Evolutionary conservation across 345 rosid species (phyloP), one percentile per base, ranked within the genome.

Genomic region (Cardamine chenopodiifolia): DNA sequence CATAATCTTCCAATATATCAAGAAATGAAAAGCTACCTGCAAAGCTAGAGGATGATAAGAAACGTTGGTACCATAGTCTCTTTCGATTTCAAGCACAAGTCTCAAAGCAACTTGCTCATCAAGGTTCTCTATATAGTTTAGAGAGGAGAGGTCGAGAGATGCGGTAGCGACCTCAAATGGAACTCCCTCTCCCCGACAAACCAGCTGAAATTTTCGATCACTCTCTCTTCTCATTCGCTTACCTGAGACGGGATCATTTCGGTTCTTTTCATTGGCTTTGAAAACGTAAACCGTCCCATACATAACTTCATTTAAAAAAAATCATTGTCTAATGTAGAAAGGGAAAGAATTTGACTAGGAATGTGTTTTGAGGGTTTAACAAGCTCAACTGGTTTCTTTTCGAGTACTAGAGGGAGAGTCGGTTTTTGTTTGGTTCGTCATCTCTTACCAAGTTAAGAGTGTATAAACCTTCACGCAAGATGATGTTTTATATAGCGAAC

Each of bases 271-370:
- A 29, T 75, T 68, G 39, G 72, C 71, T 39, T 85, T 63, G 25
- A 78, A 85, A 18, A 68, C 85, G 20, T 80, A 83, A 40, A 86
- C 22, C 17, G 64, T 71, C 20, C 69, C 82, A 29, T 83, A 74
- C 28, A 76, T 49, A 28, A 76, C 7, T 60, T 78, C 83, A 15
- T 60, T 62, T 53, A 50, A 47, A 42, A 47, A 42, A 14, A 74
- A 55, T 80, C 71, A 25, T 80, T 86, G 67, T 86, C 85, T 31
- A 83, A 62, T 23, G 83, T 75, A 48, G 85, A 83, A 22, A 83
- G 64, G 56, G 75, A 70, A 0, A 85, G 86, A 40, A 29, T 52
- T 29, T 60, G 70, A 1, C 56, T 48, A 34, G 83, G 84, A 6
- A 72, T 78, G 4, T 82, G 82, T 66, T 82, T 78, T 32, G 75